phyloP scores from a whole-genome alignment of 1,284 basidiomycete genomes.

The Cerrena zonata region DNA sequence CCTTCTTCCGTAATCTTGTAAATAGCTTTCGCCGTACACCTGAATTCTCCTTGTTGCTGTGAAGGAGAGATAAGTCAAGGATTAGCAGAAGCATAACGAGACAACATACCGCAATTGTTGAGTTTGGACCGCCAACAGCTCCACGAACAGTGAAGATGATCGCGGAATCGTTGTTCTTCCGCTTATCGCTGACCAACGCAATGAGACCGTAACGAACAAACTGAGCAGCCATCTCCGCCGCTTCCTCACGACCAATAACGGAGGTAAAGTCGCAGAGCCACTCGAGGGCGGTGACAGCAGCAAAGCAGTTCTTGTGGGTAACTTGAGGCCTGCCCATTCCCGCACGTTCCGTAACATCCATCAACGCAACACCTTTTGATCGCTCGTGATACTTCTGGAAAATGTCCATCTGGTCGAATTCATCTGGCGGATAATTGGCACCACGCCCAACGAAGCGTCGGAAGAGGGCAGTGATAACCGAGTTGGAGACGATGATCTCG shows the following conservation, averaged over 20 bases:
- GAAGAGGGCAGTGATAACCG: constrained; percentile 92
- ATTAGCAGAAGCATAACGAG: not conserved
- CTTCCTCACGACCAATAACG: constrained; percentile 92
- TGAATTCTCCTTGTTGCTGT: constrained; percentile 87
- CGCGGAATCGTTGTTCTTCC: constrained; percentile 81
- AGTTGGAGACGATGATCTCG: constrained; percentile 93
- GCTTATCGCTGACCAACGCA: constrained; percentile 78
- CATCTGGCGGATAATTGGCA: constrained; percentile 66
- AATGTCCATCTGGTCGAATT: constrained; percentile 49
- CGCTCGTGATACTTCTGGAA: constrained; percentile 76
- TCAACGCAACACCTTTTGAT: constrained; percentile 69
- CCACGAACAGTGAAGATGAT: constrained; percentile 86
- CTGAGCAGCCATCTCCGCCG: constrained; percentile 93
- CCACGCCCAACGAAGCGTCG: constrained; percentile 85
- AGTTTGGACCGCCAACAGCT: constrained; percentile 66
- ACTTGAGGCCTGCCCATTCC: constrained; percentile 43
- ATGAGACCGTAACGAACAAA: constrained; percentile 95
- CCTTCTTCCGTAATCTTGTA: constrained; percentile 94
- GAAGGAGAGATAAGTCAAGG: constrained; percentile 15
- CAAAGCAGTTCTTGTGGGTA: constrained; percentile 76
- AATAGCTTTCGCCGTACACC: constrained; percentile 88
- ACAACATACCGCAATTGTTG: constrained; percentile 61
- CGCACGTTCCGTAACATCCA: constrained; percentile 61
- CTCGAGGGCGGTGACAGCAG: constrained; percentile 81
- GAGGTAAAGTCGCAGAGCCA: constrained; percentile 99